These are phyloP conservation scores for Porodaedalea pini DNA, from an alignment of 1,284 basidiomycete species.

Conservation along the genomic window DNA sequence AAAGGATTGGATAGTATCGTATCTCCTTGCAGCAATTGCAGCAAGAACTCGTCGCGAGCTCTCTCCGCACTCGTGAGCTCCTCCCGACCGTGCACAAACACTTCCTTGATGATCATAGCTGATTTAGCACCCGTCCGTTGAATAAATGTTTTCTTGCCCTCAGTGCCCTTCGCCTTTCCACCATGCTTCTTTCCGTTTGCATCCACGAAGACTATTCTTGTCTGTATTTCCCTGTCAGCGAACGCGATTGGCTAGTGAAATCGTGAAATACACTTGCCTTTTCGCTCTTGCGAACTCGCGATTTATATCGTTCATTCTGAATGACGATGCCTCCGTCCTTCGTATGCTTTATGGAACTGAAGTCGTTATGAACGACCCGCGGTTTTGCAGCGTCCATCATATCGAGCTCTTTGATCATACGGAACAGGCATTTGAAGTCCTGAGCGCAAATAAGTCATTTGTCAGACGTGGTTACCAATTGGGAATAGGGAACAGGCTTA, in stretches of 20 bases:
- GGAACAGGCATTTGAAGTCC: not conserved
- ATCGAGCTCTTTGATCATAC: slow-evolving; percentile 28
- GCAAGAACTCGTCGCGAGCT: slow-evolving; percentile 34
- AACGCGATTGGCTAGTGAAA: no score
- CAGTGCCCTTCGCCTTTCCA: slow-evolving; percentile 27
- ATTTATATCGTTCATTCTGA: slow-evolving; percentile 35
- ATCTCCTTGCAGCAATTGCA: slow-evolving; percentile 28
- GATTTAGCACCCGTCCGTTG: slow-evolving; percentile 1
- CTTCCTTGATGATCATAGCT: slow-evolving; percentile 24
- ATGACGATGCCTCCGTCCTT: slow-evolving; percentile 26
- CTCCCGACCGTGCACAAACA: slow-evolving; percentile 37
- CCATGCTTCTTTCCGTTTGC: slow-evolving; percentile 26
- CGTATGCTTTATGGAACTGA: slow-evolving; percentile 15
- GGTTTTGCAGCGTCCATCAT: slow-evolving; percentile 29
- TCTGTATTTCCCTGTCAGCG: slow-evolving; percentile 27
- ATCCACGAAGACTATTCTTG: slow-evolving; percentile 31
- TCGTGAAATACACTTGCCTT: slow-evolving; percentile 28
- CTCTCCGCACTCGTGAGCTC: slow-evolving; percentile 34
- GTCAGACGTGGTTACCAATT: not conserved
- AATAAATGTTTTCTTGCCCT: slow-evolving; percentile 32
- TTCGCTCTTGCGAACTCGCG: slow-evolving; percentile 30
- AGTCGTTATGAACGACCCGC: slow-evolving; percentile 13
- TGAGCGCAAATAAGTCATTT: not conserved
- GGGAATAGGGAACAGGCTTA: not conserved
- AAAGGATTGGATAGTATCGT: slow-evolving; percentile 28